Evolutionary conservation across 768 basidiomycete genomes (phyloP).

Genomic region (Hericium alpestre): DNA sequence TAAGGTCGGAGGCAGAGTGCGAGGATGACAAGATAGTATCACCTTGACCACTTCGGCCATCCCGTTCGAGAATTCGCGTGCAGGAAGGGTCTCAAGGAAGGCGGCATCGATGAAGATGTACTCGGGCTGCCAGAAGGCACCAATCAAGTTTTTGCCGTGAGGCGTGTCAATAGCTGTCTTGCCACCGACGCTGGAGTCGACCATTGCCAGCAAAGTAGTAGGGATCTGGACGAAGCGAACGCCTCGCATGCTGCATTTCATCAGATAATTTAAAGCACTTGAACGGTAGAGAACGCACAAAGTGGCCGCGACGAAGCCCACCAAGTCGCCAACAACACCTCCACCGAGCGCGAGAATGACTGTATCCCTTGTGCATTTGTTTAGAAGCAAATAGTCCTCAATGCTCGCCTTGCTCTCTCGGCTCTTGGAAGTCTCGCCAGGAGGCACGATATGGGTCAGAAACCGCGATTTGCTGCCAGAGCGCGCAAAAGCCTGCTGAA

Average conservation of each 20-base stretch:
- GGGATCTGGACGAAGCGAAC: slow-evolving; percentile 93
- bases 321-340: slow-evolving; percentile 93
- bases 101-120: slow-evolving; percentile 97
- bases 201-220: slow-evolving; percentile 95
- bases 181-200: slow-evolving; percentile 93
- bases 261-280: not conserved
- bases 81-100: slow-evolving; percentile 86
- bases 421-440: slow-evolving; percentile 90
- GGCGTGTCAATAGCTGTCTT: slow-evolving; percentile 99
- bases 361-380: slow-evolving; percentile 86
- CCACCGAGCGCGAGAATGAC: slow-evolving; percentile 91
- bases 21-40: slow-evolving; percentile 13
- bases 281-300: slow-evolving; percentile 50
- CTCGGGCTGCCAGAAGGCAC: slow-evolving; percentile 96
- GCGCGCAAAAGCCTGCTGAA: slow-evolving; percentile 32
- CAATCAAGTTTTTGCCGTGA: slow-evolving; percentile 96
- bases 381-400: slow-evolving; percentile 83
- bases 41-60: slow-evolving; percentile 99
- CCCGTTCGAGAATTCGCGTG: slow-evolving; percentile 93
- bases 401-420: slow-evolving; percentile 85
- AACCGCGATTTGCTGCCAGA: slow-evolving; percentile 41
- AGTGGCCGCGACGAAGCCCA: slow-evolving; percentile 94
- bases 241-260: slow-evolving; percentile 76
- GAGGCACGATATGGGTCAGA: slow-evolving; percentile 67
- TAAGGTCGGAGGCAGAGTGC: not conserved